Conservation (phyloP, 2,329 filamentous ascomycete species). For the Fusarium sp. region DNA sequence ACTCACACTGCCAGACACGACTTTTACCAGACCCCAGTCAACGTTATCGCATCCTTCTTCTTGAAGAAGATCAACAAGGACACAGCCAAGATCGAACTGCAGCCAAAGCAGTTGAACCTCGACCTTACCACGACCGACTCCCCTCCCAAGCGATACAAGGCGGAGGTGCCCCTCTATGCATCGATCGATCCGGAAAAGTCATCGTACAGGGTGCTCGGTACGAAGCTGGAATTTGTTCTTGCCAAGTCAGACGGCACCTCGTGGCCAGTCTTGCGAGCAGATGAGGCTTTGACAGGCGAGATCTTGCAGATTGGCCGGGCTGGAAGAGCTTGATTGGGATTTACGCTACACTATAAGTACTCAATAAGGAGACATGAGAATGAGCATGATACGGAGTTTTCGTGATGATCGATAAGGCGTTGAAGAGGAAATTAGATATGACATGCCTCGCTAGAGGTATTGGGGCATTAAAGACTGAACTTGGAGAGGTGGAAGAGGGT, state of each 20-base stretch:
- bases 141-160: constrained; percentile 79
- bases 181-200: constrained; percentile 80
- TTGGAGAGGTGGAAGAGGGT: background rate
- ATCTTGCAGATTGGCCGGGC: constrained; percentile 91
- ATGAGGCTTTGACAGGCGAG: constrained; percentile 75
- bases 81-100: constrained; percentile 77
- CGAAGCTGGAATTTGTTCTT: constrained; percentile 86
- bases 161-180: constrained; percentile 79
- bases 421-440: constrained; percentile 21
- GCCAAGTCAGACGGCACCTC: constrained; percentile 77
- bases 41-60: constrained; percentile 91
- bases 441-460: background rate
- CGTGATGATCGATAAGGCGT: constrained; percentile 28
- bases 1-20: constrained; percentile 65
- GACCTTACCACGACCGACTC: constrained; percentile 88
- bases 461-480: constrained; percentile 20
- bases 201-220: constrained; percentile 83
- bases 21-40: constrained; percentile 90
- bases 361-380: constrained; percentile 5
- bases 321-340: constrained; percentile 59
- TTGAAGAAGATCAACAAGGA: constrained; percentile 96
- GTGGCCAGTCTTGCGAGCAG: constrained; percentile 86
- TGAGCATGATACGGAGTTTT: constrained; percentile 36
- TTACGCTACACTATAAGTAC: background rate
- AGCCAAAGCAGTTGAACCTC: constrained; percentile 70